Base-by-base conservation (phyloP, 192 early-diverging fungal species). In the Coemansia sp. region DNA sequence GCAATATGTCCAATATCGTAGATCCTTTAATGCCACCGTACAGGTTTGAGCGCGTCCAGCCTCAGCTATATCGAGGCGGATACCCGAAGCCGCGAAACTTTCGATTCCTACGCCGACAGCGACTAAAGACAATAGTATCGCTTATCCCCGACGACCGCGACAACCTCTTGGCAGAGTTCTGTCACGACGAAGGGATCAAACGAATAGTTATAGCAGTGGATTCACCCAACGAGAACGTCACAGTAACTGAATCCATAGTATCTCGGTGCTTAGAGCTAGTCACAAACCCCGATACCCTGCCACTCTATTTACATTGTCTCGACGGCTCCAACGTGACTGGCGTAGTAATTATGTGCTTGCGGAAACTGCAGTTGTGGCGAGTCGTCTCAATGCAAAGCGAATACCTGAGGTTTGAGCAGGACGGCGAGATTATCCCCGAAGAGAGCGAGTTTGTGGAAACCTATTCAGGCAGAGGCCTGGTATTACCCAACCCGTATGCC, bases 341-440 rank as follows among this genome's bases (percentile, higher is more conserved):
- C 0, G 75, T 95, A 3, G 87, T 94, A 2, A 76, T 96, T 13
- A 90, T 92, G 70, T 95, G 93, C 73, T 67, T 99, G 66, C 87
- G 97, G 38, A 96, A 94, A 69, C 74, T 99, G 49, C 94, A 97
- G 84, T 86, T 92, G 68, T 98, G 96, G 96, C 90, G 87, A 11
- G 70, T 89, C 30, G 84, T 91, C 9, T 88, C 87, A 23, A 84
- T 87, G 16, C 85, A 91, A 72, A 85, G 86, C 43, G 92, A 94
- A 85, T 94, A 91, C 42, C 44, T 89, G 55, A 78, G 92, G 77
- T 92, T 80, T 42, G 82, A 84, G 63, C 82, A 79, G 38, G 71
- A 84, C 26, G 82, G 82, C 62, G 77, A 84, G 68, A 84, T 84
- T 35, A 76, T 84, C 16, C 73, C 76, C 0, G 82, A 84, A 43